phyloP scores from a whole-genome alignment of 768 basidiomycete genomes.

The Cyathus striatus region DNA sequence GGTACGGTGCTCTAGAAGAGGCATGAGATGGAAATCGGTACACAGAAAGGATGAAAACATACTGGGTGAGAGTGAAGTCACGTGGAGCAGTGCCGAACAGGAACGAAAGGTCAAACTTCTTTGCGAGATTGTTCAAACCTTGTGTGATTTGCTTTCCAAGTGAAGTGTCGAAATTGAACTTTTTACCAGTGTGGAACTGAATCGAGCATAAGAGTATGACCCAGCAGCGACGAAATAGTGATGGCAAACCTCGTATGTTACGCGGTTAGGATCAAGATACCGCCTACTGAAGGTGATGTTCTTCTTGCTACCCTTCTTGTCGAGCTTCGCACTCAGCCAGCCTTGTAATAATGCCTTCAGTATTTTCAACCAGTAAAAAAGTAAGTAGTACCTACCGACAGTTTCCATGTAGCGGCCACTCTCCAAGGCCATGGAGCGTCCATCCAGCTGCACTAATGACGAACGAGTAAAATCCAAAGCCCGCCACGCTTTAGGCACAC shows the following conservation, averaged over 20 bases:
- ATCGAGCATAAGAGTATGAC: too few species aligned
- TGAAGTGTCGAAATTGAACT: conserved; percentile 56
- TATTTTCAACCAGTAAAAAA: too few species aligned
- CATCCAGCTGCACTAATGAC: conserved; percentile 57
- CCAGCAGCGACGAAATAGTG: too few species aligned
- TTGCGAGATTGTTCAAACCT: conserved; percentile 47
- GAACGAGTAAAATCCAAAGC: background rate
- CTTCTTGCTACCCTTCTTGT: conserved; percentile 29
- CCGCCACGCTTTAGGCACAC: too few species aligned
- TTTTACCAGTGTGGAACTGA: conserved; percentile 67
- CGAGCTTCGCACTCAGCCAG: conserved; percentile 50
- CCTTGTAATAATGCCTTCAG: too few species aligned
- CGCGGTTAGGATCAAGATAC: conserved; percentile 77
- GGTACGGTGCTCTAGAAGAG: conserved; percentile 48
- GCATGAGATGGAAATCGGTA: conserved; percentile 1
- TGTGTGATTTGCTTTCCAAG: conserved; percentile 47
- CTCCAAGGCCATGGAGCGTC: conserved; percentile 73
- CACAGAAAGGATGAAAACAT: conserved; percentile 2
- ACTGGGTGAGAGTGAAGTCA: conserved; percentile 65
- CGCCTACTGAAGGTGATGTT: conserved; percentile 63
- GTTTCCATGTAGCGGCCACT: conserved; percentile 94
- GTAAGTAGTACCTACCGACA: conserved; percentile 66
- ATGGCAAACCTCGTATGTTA: conserved; percentile 61
- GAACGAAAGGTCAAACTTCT: conserved; percentile 56
- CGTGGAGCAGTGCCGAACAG: conserved; percentile 71